Conservation (phyloP, 2,329 filamentous ascomycete genomes). For the Alternaria solani region DNA sequence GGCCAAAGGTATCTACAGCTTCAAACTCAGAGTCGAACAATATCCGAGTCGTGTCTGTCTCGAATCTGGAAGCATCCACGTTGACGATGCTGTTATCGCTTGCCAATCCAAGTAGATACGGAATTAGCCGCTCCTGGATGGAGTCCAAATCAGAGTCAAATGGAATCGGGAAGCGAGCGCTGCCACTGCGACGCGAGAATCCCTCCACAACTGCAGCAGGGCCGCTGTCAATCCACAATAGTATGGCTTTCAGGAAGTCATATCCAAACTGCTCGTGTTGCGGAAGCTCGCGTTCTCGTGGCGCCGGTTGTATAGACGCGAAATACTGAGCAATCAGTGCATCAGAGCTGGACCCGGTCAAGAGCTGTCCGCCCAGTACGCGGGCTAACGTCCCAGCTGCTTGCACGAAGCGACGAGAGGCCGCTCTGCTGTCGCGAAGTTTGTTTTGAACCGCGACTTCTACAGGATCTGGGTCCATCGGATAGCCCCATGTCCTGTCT, state of each 20-base stretch:
- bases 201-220: slow-evolving; percentile 62
- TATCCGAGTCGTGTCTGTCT: slow-evolving; percentile 61
- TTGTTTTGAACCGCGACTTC: slow-evolving; percentile 64
- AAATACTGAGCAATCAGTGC: slow-evolving; percentile 56
- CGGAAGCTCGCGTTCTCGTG: slow-evolving; percentile 44
- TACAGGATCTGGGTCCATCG: slow-evolving; percentile 62
- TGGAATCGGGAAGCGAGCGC: slow-evolving; percentile 61
- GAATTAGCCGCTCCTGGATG: slow-evolving; percentile 65
- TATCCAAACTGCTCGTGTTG: slow-evolving; percentile 65
- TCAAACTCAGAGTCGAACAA: slow-evolving; percentile 62
- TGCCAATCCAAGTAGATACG: slow-evolving; percentile 65
- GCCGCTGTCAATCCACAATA: slow-evolving; percentile 69
- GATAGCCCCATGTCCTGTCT: slow-evolving; percentile 66
- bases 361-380: slow-evolving; percentile 63
- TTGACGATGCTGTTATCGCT: slow-evolving; percentile 61
- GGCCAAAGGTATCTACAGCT: slow-evolving; percentile 65
- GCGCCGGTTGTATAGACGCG: slow-evolving; percentile 58
- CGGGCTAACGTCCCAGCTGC: slow-evolving; percentile 66
- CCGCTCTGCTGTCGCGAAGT: slow-evolving; percentile 63
- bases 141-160: slow-evolving; percentile 59
- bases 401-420: slow-evolving; percentile 68
- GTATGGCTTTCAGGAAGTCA: slow-evolving; percentile 70
- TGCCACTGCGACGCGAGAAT: slow-evolving; percentile 60
- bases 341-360: slow-evolving; percentile 52
- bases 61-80: slow-evolving; percentile 66